phyloP scores from a whole-genome alignment of 2,329 filamentous ascomycete species.

The Xylariaceae sp. region DNA sequence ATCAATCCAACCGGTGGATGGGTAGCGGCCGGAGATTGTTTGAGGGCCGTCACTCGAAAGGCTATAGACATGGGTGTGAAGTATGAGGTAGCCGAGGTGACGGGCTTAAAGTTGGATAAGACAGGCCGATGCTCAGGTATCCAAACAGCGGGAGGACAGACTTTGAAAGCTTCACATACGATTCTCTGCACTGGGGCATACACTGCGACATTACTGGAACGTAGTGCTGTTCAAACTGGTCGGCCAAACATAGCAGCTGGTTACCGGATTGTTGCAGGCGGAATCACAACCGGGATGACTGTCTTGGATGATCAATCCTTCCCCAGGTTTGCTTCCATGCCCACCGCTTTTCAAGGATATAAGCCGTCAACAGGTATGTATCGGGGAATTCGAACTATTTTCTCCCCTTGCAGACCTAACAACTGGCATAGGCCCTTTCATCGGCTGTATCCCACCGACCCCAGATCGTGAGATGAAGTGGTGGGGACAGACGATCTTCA shows the following conservation, averaged over 20 bases:
- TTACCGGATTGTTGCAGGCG: slow-evolving; percentile 47
- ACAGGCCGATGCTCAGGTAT: slow-evolving; percentile 38
- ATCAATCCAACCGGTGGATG: slow-evolving; percentile 53
- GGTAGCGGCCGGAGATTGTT: slow-evolving; percentile 50
- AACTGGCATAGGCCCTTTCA: slow-evolving; percentile 46
- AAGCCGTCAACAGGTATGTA: slow-evolving; percentile 9
- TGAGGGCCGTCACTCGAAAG: slow-evolving; percentile 44
- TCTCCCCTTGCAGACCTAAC: background rate
- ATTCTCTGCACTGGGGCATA: slow-evolving; percentile 47
- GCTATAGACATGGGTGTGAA: slow-evolving; percentile 47
- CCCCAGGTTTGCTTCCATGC: slow-evolving; percentile 14
- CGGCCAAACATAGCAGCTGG: slow-evolving; percentile 43
- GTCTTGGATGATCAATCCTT: slow-evolving; percentile 13
- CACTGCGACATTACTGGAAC: slow-evolving; percentile 45
- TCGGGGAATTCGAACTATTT: background rate
- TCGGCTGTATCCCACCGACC: slow-evolving; percentile 56
- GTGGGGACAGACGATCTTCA: slow-evolving; percentile 61
- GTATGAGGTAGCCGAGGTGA: slow-evolving; percentile 46
- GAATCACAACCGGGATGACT: slow-evolving; percentile 35
- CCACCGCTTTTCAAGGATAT: slow-evolving; percentile 17
- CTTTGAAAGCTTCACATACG: slow-evolving; percentile 41
- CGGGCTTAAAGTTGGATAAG: slow-evolving; percentile 36
- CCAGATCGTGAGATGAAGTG: slow-evolving; percentile 51
- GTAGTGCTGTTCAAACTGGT: slow-evolving; percentile 40
- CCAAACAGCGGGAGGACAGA: slow-evolving; percentile 35